These are phyloP conservation scores for Pseudozyma thailandica DNA, from an alignment of 1,284 basidiomycete genomes.

Conservation along the genomic window DNA sequence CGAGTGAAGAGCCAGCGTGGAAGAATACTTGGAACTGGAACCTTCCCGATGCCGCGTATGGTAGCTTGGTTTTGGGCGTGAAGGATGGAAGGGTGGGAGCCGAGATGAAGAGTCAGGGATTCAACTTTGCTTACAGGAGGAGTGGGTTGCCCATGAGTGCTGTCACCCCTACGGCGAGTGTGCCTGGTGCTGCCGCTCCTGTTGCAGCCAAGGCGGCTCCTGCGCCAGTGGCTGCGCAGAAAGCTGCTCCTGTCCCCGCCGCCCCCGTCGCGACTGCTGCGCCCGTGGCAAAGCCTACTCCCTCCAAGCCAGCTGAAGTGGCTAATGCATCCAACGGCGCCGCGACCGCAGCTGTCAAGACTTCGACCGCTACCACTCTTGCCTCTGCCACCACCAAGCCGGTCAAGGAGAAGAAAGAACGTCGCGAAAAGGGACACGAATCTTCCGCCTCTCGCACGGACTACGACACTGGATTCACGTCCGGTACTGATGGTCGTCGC, in stretches of 20 bases:
- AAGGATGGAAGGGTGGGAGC: slow-evolving; percentile 90
- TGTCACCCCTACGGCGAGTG: slow-evolving; percentile 24
- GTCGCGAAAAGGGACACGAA: slow-evolving; percentile 43
- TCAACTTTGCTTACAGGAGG: slow-evolving; percentile 93
- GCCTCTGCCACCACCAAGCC: slow-evolving; percentile 25
- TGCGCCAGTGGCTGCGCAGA: slow-evolving; percentile 6
- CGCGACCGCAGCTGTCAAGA: background rate
- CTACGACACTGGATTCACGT: slow-evolving; percentile 39
- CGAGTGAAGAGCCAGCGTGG: slow-evolving; percentile 78
- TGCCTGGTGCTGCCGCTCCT: slow-evolving; percentile 6
- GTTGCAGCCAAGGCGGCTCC: slow-evolving; percentile 5
- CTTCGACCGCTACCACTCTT: background rate
- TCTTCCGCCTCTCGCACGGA: slow-evolving; percentile 43
- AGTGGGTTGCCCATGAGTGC: slow-evolving; percentile 61
- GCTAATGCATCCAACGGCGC: background rate
- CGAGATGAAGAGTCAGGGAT: slow-evolving; percentile 90
- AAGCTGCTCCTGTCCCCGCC: slow-evolving; percentile 1
- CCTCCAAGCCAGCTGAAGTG: background rate
- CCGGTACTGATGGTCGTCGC: slow-evolving; percentile 38
- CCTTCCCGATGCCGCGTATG: slow-evolving; percentile 89
- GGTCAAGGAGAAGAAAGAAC: slow-evolving; percentile 39
- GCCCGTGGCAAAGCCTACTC: too few relatives aligned
- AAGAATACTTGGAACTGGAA: slow-evolving; percentile 94
- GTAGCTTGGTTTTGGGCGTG: slow-evolving; percentile 85
- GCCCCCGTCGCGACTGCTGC: slow-evolving; percentile 8